These are phyloP conservation scores for Athelia psychrophila DNA, from an alignment of 1,284 basidiomycete genomes.

Conservation along the genomic window DNA sequence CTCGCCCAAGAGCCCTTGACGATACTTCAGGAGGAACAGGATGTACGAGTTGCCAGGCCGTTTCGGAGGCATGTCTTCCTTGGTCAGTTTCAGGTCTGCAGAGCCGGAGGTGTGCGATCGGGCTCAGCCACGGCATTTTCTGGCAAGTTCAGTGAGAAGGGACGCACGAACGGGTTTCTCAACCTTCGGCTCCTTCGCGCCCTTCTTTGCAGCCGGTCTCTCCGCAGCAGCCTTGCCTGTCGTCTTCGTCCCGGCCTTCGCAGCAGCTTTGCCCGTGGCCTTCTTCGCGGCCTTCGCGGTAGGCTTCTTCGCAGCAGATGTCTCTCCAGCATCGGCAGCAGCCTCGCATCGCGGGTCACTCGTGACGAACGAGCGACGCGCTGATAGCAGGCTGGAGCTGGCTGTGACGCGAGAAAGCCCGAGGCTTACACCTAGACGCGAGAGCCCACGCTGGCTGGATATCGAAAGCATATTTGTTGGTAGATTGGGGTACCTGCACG, in stretches of 20 bases:
- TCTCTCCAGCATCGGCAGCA: neutral
- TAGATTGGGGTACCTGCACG: too few species aligned
- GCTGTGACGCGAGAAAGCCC: neutral
- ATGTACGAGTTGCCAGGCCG: neutral
- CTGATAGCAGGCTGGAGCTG: neutral
- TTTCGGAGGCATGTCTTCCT: neutral
- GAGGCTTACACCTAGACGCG: neutral
- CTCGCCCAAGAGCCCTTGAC: neutral
- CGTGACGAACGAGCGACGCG: neutral
- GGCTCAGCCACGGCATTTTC: too few species aligned
- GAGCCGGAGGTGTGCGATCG: too few species aligned
- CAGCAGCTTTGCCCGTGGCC: neutral
- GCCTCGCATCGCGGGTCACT: neutral
- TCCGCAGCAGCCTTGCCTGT: neutral
- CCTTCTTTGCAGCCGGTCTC: neutral
- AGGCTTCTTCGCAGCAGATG: neutral
- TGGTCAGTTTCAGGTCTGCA: neutral
- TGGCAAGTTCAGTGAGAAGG: too few species aligned
- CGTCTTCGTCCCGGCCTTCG: neutral
- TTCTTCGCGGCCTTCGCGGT: neutral
- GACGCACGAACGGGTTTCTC: neutral
- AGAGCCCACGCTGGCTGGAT: neutral
- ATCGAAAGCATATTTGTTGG: neutral
- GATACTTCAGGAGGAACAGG: neutral
- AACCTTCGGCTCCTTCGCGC: neutral